Evolutionary conservation across 306 rosid species (phyloP).

Genomic region (Dryas drummondii): DNA sequence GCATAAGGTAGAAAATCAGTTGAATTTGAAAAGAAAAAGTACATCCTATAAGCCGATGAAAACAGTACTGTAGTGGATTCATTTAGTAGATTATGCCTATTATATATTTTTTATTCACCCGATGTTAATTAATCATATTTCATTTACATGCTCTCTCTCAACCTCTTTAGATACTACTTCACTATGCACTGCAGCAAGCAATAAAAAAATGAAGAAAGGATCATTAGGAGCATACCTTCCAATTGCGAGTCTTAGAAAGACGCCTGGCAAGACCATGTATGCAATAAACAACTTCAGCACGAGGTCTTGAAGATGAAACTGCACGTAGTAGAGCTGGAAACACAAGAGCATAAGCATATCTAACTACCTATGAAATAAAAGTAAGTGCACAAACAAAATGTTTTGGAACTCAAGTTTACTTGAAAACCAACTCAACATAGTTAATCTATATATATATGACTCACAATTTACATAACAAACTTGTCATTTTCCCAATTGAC

Average conservation of each 20-base stretch:
- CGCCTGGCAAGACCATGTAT: constrained; percentile 23
- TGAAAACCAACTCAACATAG: too few species aligned
- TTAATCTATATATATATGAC: too few species aligned
- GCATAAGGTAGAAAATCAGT: too few species aligned
- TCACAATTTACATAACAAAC: not conserved
- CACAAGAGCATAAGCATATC: not conserved
- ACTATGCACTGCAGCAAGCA: not conserved
- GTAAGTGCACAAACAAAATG: not conserved
- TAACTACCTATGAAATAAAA: too few species aligned
- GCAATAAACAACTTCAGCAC: constrained; percentile 18
- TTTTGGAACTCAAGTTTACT: too few species aligned
- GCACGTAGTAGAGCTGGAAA: constrained; percentile 19
- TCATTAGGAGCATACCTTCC: constrained; percentile 14
- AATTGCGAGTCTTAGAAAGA: constrained; percentile 16
- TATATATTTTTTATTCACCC: too few species aligned
- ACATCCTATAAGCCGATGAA: too few species aligned
- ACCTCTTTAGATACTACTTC: not conserved
- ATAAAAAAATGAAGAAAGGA: not conserved
- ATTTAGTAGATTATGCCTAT: too few species aligned
- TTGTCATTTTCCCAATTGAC: not conserved
- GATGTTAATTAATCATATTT: too few species aligned
- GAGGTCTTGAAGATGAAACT: constrained; percentile 21
- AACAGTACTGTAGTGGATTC: too few species aligned
- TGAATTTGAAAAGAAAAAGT: too few species aligned
- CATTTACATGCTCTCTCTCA: not conserved